Base-by-base conservation (phyloP, 345 rosid genomes). In the Jatropha curcas region DNA sequence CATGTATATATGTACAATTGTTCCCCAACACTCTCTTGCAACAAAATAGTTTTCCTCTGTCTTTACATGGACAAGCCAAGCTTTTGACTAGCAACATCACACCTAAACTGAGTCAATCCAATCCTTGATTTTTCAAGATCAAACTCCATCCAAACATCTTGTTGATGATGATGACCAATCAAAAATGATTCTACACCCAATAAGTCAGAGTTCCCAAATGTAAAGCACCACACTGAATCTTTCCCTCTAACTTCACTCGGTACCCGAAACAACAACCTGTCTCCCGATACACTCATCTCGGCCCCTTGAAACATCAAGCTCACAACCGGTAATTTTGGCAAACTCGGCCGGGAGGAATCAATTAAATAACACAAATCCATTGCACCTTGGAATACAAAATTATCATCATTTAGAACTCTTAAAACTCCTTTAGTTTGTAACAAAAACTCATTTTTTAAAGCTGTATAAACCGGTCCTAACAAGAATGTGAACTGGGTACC, bases 161-260 rank as follows among this genome's bases (percentile, higher is more conserved):
- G 94, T 50, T 91, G 97, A 78, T 91, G 97, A 74, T 88, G 91
- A 68, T 91, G 88, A 11, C 97, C 97, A 51, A 91, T 91, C 82
- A 91, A 85, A 61, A 86, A 89, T 25, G 97, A 86, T 55, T 88
- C 94, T 3, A 88, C 76, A 9, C 97, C 94, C 67, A 91, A 4
- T 55, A 87, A 78, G 67, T 91, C 94, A 4, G 94, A 91, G 77
- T 89, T 91, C 37, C 97, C 97, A 70, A 91, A 91, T 10, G 97
- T 86, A 63, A 91, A 85, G 79, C 97, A 91, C 80, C 81, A 83
- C 88, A 89, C 90, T 20, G 86, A 82, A 72, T 85, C 86, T 20
- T 46, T 82, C 17, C 85, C 87, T 79, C 80, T 77, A 0, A 27
- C 22, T 65, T 77, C 58, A 2, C 82, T 85, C n/a, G 84, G 85